Conservation (phyloP, 1,284 basidiomycete genomes). For the Golubevia pallescens region DNA sequence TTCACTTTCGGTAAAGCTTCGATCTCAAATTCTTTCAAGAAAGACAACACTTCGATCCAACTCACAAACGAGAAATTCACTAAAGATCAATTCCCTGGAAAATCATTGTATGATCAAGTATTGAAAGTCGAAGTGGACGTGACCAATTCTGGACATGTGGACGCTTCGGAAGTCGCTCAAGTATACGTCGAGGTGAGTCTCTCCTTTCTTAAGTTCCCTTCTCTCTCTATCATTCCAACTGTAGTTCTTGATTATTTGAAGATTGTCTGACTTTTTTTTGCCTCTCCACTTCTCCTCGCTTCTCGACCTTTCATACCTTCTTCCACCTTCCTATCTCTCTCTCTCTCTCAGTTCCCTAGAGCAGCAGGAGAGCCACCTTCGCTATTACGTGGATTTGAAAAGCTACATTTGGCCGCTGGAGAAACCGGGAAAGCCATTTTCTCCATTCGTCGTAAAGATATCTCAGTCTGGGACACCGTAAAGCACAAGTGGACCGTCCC, state of each 20-base stretch:
- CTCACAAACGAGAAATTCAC: conserved; percentile 3
- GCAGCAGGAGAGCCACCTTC: conserved; percentile 21
- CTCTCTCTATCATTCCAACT: no score
- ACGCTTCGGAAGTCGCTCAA: background rate
- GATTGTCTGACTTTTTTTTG: background rate
- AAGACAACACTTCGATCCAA: conserved; percentile 5
- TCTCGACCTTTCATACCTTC: background rate
- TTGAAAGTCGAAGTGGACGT: background rate
- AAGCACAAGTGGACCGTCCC: conserved; percentile 28
- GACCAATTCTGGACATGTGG: background rate
- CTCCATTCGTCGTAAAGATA: conserved; percentile 25
- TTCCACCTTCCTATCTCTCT: conserved; percentile 1
- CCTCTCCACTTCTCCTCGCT: background rate
- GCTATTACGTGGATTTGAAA: conserved; percentile 31
- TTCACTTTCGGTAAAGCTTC: conserved; percentile 14
- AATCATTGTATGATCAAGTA: conserved; percentile 3
- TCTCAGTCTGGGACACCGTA: conserved; percentile 21
- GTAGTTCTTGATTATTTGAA: background rate
- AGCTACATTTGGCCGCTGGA: conserved; percentile 20
- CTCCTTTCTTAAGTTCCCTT: no score
- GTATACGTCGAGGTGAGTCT: background rate
- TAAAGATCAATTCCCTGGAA: conserved; percentile 9
- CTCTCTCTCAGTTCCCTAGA: background rate
- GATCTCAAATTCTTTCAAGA: background rate
- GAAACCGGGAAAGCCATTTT: conserved; percentile 27